These are phyloP conservation scores for Hortiboletus campestris DNA, from an alignment of 768 basidiomycete genomes.

Conservation along the genomic window DNA sequence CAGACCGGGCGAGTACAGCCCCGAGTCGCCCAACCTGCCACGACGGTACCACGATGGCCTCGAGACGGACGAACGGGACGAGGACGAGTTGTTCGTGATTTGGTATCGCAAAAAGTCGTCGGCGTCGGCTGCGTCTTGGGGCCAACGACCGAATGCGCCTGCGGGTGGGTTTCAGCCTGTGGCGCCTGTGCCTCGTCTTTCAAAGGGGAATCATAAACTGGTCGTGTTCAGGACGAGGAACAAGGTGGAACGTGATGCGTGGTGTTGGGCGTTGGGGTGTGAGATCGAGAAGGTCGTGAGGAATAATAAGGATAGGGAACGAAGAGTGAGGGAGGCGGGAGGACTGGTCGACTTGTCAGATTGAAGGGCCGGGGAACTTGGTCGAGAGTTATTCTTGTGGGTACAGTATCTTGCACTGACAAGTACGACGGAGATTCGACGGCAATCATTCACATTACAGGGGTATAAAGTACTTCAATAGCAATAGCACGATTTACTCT, in stretches of 20 bases:
- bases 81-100: constrained; percentile 85
- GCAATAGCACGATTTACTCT: constrained; percentile 36
- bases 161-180: constrained; percentile 15
- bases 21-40: constrained; percentile 50
- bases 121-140: not conserved
- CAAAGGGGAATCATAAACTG: constrained; percentile 53
- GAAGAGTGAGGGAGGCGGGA: constrained; percentile 62
- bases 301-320: constrained; percentile 61
- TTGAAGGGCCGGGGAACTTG: constrained; percentile 5
- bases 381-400: not conserved
- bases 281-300: constrained; percentile 84
- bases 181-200: constrained; percentile 47
- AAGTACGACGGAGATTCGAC: not conserved
- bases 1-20: constrained; percentile 60
- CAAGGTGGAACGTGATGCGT: constrained; percentile 86
- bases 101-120: constrained; percentile 56
- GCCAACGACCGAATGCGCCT: constrained; percentile 18
- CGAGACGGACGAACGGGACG: constrained; percentile 81
- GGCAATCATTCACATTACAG: constrained; percentile 10
- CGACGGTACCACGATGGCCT: constrained; percentile 89
- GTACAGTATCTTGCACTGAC: not conserved
- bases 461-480: constrained; percentile 1
- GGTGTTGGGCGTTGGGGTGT: constrained; percentile 91
- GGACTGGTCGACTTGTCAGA: constrained; percentile 40
- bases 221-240: constrained; percentile 72